phyloP scores from a whole-genome alignment of 768 basidiomycete genomes.

The Phaeotremella skinneri region DNA sequence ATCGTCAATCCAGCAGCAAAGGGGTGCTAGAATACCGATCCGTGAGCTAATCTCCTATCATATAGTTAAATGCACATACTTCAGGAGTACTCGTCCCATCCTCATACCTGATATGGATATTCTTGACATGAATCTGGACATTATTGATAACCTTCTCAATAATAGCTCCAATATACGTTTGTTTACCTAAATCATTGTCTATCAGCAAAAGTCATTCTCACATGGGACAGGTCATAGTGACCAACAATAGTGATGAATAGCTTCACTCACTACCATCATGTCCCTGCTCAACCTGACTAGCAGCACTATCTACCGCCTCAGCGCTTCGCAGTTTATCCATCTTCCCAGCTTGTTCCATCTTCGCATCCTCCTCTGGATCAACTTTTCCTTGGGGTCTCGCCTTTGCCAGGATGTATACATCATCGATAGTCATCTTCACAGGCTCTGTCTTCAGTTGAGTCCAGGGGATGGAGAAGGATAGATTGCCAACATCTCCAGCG shows the following conservation, averaged over 20 bases:
- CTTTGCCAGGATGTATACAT: slow-evolving; percentile 89
- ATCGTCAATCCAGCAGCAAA: slow-evolving; percentile 90
- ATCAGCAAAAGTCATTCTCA: background rate
- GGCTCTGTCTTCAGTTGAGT: slow-evolving; percentile 58
- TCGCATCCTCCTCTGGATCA: slow-evolving; percentile 81
- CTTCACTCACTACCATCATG: slow-evolving; percentile 39
- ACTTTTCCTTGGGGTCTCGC: slow-evolving; percentile 63
- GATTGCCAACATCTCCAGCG: slow-evolving; percentile 62
- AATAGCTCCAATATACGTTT: slow-evolving; percentile 77
- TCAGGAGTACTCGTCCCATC: slow-evolving; percentile 90
- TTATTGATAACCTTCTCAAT: slow-evolving; percentile 91
- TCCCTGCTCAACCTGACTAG: slow-evolving; percentile 55
- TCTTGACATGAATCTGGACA: slow-evolving; percentile 88
- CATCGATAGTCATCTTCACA: slow-evolving; percentile 84
- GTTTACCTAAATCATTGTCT: slow-evolving; percentile 56
- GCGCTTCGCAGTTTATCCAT: slow-evolving; percentile 83
- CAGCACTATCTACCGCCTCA: slow-evolving; percentile 57
- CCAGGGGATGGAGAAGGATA: slow-evolving; percentile 48
- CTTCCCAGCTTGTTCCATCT: slow-evolving; percentile 77
- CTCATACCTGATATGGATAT: slow-evolving; percentile 95
- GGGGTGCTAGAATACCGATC: slow-evolving; percentile 66
- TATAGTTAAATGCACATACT: slow-evolving; percentile 56
- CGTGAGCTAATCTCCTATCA: background rate
- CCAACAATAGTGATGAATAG: slow-evolving; percentile 19
- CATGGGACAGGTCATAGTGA: background rate